Evolutionary conservation across 2,329 filamentous ascomycete species (phyloP).

Genomic region (Epichloe amarillans): DNA sequence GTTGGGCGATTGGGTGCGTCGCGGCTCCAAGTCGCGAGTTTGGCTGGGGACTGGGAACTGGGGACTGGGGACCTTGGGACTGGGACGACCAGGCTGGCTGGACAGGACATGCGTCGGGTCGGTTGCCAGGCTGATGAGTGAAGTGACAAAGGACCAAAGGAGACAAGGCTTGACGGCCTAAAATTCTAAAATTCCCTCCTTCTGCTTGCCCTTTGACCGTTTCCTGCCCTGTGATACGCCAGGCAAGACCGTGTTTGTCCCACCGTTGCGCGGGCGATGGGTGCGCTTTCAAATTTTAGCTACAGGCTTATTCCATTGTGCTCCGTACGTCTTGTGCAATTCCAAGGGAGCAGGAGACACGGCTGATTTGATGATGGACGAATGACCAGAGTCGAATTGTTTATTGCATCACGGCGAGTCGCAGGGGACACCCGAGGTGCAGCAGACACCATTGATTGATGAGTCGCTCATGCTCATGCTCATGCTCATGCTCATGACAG

Average conservation of each 20-base stretch:
- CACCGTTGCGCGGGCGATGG: constrained; percentile 6
- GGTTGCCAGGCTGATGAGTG: constrained; percentile 5
- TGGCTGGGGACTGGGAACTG: neutral
- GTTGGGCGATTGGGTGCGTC: neutral
- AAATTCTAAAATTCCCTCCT: neutral
- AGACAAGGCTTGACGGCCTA: neutral
- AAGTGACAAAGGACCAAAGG: neutral
- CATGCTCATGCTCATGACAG: no score
- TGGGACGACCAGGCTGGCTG: neutral
- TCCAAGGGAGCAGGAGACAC: neutral
- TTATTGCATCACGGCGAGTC: neutral
- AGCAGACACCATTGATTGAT: neutral
- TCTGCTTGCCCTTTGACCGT: neutral
- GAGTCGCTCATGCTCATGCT: no score
- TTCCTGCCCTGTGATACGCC: constrained; percentile 2
- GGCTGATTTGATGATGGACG: no score
- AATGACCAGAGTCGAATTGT: no score
- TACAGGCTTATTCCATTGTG: neutral
- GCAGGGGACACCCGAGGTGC: neutral
- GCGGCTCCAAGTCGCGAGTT: constrained; percentile 7
- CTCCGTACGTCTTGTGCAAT: neutral
- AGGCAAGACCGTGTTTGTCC: constrained; percentile 5
- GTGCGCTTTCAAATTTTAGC: neutral
- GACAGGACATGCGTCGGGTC: neutral
- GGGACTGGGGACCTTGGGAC: neutral